phyloP scores from a whole-genome alignment of 306 rosid genomes.

The Dicorynia guianensis region DNA sequence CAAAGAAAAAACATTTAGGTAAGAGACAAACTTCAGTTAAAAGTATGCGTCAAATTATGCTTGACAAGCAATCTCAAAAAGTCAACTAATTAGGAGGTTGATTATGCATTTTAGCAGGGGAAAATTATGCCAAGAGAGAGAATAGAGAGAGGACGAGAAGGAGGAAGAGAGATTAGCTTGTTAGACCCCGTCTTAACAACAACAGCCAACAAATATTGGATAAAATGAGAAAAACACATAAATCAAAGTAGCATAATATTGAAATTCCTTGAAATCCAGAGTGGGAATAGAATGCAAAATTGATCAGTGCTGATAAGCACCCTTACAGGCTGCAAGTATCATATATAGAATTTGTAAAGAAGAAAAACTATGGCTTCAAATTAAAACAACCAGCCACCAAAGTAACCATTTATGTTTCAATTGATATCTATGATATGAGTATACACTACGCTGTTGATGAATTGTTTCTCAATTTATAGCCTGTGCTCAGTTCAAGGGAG shows the following conservation, averaged over 20 bases:
- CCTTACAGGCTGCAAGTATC: background rate
- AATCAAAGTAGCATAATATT: background rate
- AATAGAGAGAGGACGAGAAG: background rate
- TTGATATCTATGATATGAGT: slow-evolving; percentile 22
- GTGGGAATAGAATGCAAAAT: background rate
- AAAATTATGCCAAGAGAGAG: background rate
- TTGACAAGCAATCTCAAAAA: slow-evolving; percentile 12
- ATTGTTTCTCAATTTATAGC: slow-evolving; percentile 3
- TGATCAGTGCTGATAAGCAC: background rate
- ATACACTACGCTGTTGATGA: background rate
- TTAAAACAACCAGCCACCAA: slow-evolving; percentile 16
- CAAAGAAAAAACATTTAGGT: background rate
- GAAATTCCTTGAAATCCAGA: slow-evolving; percentile 34
- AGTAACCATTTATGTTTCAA: slow-evolving; percentile 22
- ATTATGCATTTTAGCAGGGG: background rate
- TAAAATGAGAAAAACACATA: background rate
- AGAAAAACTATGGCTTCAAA: slow-evolving; percentile 26
- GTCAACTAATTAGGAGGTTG: slow-evolving; percentile 10
- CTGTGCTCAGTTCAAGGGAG: background rate
- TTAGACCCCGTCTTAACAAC: background rate
- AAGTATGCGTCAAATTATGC: slow-evolving; percentile 5
- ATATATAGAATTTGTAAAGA: slow-evolving; percentile 9
- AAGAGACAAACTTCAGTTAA: background rate
- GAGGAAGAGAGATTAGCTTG: background rate
- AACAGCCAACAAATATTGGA: slow-evolving; percentile 4